Conservation (phyloP, 345 rosid species). For the Brassica incana region DNA sequence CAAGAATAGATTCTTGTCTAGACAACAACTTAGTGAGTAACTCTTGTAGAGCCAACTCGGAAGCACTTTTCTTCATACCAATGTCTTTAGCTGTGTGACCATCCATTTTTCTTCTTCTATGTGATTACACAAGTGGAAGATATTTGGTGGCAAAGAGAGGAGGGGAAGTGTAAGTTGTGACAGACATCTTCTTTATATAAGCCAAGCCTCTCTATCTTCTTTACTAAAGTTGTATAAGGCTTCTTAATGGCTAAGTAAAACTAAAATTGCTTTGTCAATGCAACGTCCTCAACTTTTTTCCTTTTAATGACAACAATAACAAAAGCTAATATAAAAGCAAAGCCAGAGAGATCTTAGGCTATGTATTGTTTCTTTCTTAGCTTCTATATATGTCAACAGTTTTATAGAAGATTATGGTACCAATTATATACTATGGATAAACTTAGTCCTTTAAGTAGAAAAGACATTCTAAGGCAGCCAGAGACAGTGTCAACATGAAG, state of each 20-base stretch:
- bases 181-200: conserved; percentile 33
- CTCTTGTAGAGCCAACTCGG: conserved; percentile 56
- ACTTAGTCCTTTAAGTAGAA: not conserved
- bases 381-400: not conserved
- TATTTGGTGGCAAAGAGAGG: conserved; percentile 27
- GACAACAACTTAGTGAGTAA: conserved; percentile 24
- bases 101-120: conserved; percentile 17
- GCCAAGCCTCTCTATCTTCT: conserved; percentile 17
- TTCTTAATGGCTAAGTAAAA: conserved; percentile 43
- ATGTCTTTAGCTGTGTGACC: conserved; percentile 16
- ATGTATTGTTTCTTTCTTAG: not conserved
- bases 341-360: conserved; percentile 20
- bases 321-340: conserved; percentile 26
- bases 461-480: not conserved
- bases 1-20: conserved; percentile 12
- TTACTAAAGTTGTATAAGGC: conserved; percentile 35
- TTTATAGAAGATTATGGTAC: conserved; percentile 1
- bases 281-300: conserved; percentile 37
- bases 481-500: not conserved
- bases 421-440: conserved; percentile 18
- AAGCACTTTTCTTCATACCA: conserved; percentile 52
- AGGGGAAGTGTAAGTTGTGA: conserved; percentile 35
- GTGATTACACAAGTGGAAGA: not conserved
- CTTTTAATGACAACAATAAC: conserved; percentile 28
- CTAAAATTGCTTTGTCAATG: conserved; percentile 37